Evolutionary conservation across 2,329 filamentous ascomycete genomes (phyloP).

Genomic region (Colletotrichum abscissum): DNA sequence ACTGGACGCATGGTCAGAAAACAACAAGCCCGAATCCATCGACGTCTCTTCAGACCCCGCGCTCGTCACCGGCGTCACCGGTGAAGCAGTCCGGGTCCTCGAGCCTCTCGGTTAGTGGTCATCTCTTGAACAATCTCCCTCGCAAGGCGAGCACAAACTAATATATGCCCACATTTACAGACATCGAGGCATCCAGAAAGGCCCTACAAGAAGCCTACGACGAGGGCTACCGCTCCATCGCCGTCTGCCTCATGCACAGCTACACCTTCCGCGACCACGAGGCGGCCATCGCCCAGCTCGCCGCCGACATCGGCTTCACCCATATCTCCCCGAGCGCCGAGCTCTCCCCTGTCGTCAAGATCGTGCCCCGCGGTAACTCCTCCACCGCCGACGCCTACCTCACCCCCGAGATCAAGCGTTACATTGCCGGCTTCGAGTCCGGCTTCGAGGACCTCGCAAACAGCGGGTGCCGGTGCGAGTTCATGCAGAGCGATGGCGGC

Average conservation of each 20-base stretch:
- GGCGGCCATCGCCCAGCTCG: constrained; percentile 47
- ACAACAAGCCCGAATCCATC: constrained; percentile 25
- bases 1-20: constrained; percentile 60
- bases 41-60: constrained; percentile 28
- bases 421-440: constrained; percentile 62
- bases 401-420: constrained; percentile 77
- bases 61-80: constrained; percentile 69
- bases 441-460: constrained; percentile 65
- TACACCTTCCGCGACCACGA: constrained; percentile 77
- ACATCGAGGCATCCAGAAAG: constrained; percentile 60
- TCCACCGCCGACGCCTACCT: constrained; percentile 84
- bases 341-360: constrained; percentile 75
- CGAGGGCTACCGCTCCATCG: constrained; percentile 72
- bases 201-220: constrained; percentile 71
- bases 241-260: constrained; percentile 78
- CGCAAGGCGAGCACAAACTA: neutral
- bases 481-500: constrained; percentile 74
- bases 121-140: neutral
- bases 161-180: constrained; percentile 30
- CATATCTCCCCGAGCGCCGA: constrained; percentile 63
- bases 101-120: constrained; percentile 55
- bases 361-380: constrained; percentile 79
- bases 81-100: constrained; percentile 76
- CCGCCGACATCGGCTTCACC: constrained; percentile 63
- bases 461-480: constrained; percentile 68